Percentiles rank a stretch among this genome's conserved stretches.
These are phyloP conservation scores for Exophiala xenobiotica DNA, from an alignment of 2,329 filamentous ascomycete genomes.

Conservation along the genomic window DNA sequence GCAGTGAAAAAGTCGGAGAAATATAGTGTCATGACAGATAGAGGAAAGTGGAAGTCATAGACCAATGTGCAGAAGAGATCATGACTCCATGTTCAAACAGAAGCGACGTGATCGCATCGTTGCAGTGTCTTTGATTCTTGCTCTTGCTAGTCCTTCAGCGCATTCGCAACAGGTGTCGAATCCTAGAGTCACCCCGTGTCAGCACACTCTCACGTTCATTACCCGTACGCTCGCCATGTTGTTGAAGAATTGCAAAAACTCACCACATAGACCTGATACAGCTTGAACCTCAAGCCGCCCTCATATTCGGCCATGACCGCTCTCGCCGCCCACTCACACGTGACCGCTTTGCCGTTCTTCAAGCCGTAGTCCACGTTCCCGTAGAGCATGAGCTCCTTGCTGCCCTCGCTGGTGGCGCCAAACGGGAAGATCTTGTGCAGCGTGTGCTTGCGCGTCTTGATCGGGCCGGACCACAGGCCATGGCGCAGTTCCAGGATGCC, in stretches of 20 bases:
- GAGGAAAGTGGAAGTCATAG: neutral
- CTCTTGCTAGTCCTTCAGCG: neutral
- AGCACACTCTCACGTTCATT: too few relatives aligned
- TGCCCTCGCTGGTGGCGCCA: slow-evolving; percentile 41
- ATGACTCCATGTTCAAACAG: neutral
- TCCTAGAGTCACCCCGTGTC: neutral
- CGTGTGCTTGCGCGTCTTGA: slow-evolving; percentile 37
- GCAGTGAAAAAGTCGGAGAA: neutral
- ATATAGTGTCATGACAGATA: neutral
- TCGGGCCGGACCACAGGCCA: slow-evolving; percentile 52
- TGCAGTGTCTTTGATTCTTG: too few relatives aligned
- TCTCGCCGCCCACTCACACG: slow-evolving; percentile 54
- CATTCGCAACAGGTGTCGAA: slow-evolving; percentile 3
- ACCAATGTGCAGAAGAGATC: neutral
- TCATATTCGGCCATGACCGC: slow-evolving; percentile 30
- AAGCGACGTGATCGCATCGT: too few relatives aligned
- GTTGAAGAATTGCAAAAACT: too few relatives aligned
- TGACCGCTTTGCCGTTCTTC: slow-evolving; percentile 49
- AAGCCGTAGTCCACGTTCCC: slow-evolving; percentile 54
- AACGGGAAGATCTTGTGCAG: slow-evolving; percentile 51
- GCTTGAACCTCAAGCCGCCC: slow-evolving; percentile 28
- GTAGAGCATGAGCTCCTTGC: slow-evolving; percentile 55
- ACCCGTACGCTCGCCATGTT: too few relatives aligned
- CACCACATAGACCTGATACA: slow-evolving; percentile 35
- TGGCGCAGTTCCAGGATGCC: slow-evolving; percentile 54